phyloP scores from a whole-genome alignment of 495 filamentous ascomycete genomes.

The Penicillium parvum region DNA sequence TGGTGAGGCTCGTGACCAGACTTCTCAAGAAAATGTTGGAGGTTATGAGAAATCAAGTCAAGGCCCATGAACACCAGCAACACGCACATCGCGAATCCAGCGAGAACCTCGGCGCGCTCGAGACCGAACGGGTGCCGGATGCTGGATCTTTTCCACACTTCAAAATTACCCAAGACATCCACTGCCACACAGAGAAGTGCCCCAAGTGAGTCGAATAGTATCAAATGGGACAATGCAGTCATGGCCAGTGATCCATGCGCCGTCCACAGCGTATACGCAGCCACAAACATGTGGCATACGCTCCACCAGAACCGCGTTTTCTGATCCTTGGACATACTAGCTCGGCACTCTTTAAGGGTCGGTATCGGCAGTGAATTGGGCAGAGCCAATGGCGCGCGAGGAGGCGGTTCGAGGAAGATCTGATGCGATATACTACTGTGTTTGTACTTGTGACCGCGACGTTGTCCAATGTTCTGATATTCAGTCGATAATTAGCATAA shows the following conservation, averaged over 20 bases:
- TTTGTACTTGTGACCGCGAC: slow-evolving; percentile 95
- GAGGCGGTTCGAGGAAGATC: slow-evolving; percentile 93
- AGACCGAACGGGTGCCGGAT: slow-evolving; percentile 93
- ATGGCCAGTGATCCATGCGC: slow-evolving; percentile 85
- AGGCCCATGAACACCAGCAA: slow-evolving; percentile 94
- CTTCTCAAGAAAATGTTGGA: slow-evolving; percentile 78
- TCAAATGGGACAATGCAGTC: slow-evolving; percentile 86
- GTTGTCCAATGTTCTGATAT: slow-evolving; percentile 74
- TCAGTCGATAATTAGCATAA: not conserved
- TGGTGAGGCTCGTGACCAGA: slow-evolving; percentile 66
- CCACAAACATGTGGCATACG: slow-evolving; percentile 76
- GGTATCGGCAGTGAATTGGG: slow-evolving; percentile 95
- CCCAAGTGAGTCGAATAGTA: slow-evolving; percentile 90
- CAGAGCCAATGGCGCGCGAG: slow-evolving; percentile 77
- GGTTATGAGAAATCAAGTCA: slow-evolving; percentile 86
- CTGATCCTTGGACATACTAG: slow-evolving; percentile 83
- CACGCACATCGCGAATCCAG: slow-evolving; percentile 95
- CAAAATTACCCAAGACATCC: slow-evolving; percentile 90
- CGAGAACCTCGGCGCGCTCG: slow-evolving; percentile 86
- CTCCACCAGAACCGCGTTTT: slow-evolving; percentile 82
- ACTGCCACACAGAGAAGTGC: slow-evolving; percentile 91
- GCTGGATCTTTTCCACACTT: slow-evolving; percentile 91
- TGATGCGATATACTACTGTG: slow-evolving; percentile 95
- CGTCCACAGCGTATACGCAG: slow-evolving; percentile 77
- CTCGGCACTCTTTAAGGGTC: slow-evolving; percentile 76